phyloP scores from a whole-genome alignment of 495 filamentous ascomycete species.

The Penicillium waksmanii region DNA sequence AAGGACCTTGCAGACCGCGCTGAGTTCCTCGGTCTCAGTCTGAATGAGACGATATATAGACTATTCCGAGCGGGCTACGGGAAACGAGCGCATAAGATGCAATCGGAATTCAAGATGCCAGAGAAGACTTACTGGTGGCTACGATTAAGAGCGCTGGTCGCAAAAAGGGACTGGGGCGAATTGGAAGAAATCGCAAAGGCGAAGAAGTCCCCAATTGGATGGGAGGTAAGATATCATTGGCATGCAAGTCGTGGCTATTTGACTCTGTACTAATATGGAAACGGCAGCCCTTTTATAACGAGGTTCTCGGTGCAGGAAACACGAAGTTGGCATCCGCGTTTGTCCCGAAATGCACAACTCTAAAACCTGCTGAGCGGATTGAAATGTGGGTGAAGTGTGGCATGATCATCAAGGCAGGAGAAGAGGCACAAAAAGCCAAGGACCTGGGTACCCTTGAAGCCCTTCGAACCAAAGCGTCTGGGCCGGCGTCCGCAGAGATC shows the following conservation, averaged over 20 bases:
- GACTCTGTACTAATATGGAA: not conserved
- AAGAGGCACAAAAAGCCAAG: conserved; percentile 84
- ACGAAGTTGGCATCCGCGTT: conserved; percentile 81
- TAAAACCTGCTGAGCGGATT: conserved; percentile 67
- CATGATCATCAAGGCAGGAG: conserved; percentile 84
- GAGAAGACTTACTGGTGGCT: conserved; percentile 93
- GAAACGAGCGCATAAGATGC: conserved; percentile 80
- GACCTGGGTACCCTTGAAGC: conserved; percentile 70
- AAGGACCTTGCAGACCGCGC: conserved; percentile 67
- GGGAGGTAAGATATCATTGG: conserved; percentile 67
- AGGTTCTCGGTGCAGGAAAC: conserved; percentile 86
- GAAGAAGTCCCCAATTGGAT: conserved; percentile 90
- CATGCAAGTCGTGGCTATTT: conserved; percentile 22
- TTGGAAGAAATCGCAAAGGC: conserved; percentile 76
- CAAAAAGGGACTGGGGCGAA: conserved; percentile 87
- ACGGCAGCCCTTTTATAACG: conserved; percentile 83
- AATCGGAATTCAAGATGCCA: conserved; percentile 88
- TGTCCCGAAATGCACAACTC: conserved; percentile 79
- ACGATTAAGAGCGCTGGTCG: conserved; percentile 84
- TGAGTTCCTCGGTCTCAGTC: conserved; percentile 79
- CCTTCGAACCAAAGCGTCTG: conserved; percentile 59
- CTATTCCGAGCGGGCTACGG: conserved; percentile 74
- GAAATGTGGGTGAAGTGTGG: conserved; percentile 98
- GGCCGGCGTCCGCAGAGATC: conserved; percentile 57
- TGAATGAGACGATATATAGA: conserved; percentile 90